phyloP scores from a whole-genome alignment of 176 grass and related monocot genomes.

The Puya raimondii region DNA sequence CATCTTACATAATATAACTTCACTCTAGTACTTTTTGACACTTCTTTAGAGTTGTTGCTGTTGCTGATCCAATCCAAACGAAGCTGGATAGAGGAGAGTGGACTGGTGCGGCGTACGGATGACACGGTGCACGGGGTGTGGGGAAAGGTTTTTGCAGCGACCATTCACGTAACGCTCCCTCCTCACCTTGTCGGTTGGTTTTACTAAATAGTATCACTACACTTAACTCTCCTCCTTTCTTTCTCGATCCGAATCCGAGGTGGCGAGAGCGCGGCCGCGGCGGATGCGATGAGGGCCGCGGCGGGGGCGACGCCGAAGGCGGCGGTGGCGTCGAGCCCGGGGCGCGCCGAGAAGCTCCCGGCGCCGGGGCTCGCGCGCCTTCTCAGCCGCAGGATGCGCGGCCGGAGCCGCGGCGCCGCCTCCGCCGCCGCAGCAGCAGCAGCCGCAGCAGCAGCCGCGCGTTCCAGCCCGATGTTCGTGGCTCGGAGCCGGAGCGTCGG shows the following conservation, averaged over 20 bases:
- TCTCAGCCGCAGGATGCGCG: constrained; percentile 21
- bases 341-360: constrained; percentile 38
- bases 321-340: constrained; percentile 47
- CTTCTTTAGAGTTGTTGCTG: too few species aligned
- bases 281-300: background rate
- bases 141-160: too few species aligned
- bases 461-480: constrained; percentile 40
- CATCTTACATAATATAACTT: too few species aligned
- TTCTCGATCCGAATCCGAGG: background rate
- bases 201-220: too few species aligned
- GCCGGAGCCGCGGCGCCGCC: constrained; percentile 37
- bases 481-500: constrained; percentile 34
- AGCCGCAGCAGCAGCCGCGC: constrained; percentile 21
- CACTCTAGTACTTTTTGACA: too few species aligned
- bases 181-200: too few species aligned
- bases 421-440: constrained; percentile 31
- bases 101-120: too few species aligned
- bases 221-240: background rate
- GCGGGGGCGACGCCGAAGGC: constrained; percentile 12
- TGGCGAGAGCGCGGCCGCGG: background rate
- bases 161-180: too few species aligned
- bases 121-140: too few species aligned
- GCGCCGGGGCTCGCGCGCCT: constrained; percentile 41
- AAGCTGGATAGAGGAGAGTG: too few species aligned
- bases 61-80: too few species aligned